Evolutionary conservation across 2,329 filamentous ascomycete species (phyloP).

Genomic region (Camptophora hylomeconis): DNA sequence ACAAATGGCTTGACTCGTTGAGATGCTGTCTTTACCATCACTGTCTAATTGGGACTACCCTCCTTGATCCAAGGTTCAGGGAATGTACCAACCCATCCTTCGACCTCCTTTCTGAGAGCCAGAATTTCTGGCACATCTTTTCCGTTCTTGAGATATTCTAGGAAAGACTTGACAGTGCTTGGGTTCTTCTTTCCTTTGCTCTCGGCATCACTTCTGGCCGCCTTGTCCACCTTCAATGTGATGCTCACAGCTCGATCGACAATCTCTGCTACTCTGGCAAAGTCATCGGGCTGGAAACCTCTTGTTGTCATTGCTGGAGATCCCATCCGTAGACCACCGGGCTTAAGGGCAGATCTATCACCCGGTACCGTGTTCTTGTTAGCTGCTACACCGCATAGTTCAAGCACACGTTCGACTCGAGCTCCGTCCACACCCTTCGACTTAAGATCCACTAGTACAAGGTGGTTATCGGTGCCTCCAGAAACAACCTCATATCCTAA

Average conservation of each 20-base stretch:
- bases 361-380: slow-evolving; percentile 99
- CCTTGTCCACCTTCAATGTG: slow-evolving; percentile 18
- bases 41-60: too few relatives aligned
- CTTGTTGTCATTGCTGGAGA: slow-evolving; percentile 95
- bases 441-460: slow-evolving; percentile 86
- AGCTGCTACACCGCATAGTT: slow-evolving; percentile 97
- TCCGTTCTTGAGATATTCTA: slow-evolving; percentile 21
- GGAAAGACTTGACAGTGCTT: slow-evolving; percentile 20
- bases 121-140: slow-evolving; percentile 20
- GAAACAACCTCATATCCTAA: slow-evolving; percentile 82
- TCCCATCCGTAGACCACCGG: slow-evolving; percentile 88
- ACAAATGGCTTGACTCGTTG: too few relatives aligned
- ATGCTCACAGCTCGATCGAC: slow-evolving; percentile 83
- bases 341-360: slow-evolving; percentile 92
- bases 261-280: slow-evolving; percentile 77
- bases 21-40: too few relatives aligned
- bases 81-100: slow-evolving; percentile 23
- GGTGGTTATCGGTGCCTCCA: slow-evolving; percentile 93
- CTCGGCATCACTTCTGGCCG: slow-evolving; percentile 15
- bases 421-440: slow-evolving; percentile 76
- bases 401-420: slow-evolving; percentile 86
- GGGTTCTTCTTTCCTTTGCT: slow-evolving; percentile 21
- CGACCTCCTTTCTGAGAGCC: slow-evolving; percentile 20
- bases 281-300: slow-evolving; percentile 85
- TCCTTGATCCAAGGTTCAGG: slow-evolving; percentile 19